These are phyloP conservation scores for Gonapodya sp. DNA, from an alignment of 192 early-diverging fungal species.

Conservation along the genomic window DNA sequence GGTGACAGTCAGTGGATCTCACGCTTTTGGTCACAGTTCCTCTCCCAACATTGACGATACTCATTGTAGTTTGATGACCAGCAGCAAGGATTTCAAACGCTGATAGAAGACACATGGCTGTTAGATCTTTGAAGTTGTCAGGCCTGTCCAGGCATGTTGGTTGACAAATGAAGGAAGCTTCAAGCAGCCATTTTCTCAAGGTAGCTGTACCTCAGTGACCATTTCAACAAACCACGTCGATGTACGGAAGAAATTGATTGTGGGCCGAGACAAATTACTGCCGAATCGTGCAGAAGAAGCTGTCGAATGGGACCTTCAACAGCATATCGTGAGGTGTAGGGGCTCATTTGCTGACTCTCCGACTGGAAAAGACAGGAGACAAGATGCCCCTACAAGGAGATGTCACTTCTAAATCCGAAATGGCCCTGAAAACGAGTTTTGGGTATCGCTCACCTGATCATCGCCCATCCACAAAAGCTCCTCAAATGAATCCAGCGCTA, in stretches of 20 bases:
- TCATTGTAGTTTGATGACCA: slow-evolving; percentile 33
- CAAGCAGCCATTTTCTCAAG: not conserved
- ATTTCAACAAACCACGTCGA: slow-evolving; percentile 28
- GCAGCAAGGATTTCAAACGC: slow-evolving; percentile 27
- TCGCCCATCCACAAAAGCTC: slow-evolving; percentile 83
- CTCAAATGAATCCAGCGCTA: slow-evolving; percentile 59
- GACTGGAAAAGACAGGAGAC: slow-evolving; percentile 49
- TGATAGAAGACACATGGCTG: slow-evolving; percentile 22
- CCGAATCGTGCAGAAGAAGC: slow-evolving; percentile 45
- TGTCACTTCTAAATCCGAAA: not conserved
- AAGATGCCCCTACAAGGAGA: slow-evolving; percentile 56
- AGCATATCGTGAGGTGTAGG: slow-evolving; percentile 62
- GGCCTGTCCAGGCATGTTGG: slow-evolving; percentile 7
- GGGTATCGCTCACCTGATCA: slow-evolving; percentile 50
- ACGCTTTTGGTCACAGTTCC: slow-evolving; percentile 35
- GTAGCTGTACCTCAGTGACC: slow-evolving; percentile 28
- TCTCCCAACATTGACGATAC: slow-evolving; percentile 29
- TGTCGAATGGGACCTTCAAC: slow-evolving; percentile 57
- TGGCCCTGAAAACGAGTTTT: not conserved
- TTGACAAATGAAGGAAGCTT: not conserved
- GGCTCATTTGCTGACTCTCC: slow-evolving; percentile 26
- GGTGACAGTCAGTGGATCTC: slow-evolving; percentile 17
- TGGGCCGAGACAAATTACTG: slow-evolving; percentile 54
- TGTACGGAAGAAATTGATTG: slow-evolving; percentile 32
- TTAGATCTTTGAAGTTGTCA: slow-evolving; percentile 10